Percentiles rank a stretch among this genome's conserved stretches.
Conservation (phyloP, 1,284 basidiomycete species). For the Rhodotorula sp. region DNA sequence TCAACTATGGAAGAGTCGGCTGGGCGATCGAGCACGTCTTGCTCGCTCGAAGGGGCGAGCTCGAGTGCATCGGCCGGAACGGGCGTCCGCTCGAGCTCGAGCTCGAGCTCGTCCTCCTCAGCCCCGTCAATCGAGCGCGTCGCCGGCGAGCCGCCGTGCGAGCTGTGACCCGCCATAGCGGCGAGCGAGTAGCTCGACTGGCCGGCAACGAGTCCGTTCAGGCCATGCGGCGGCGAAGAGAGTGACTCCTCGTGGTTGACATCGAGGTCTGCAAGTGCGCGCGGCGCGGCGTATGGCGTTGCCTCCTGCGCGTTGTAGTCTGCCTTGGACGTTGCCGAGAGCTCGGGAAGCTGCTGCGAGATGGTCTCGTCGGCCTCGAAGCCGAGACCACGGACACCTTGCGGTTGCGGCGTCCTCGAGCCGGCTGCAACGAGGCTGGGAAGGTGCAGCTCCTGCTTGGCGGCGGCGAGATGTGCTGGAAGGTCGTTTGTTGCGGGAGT, state of each 20-base stretch:
- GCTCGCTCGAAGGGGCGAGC: background rate
- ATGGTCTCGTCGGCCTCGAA: background rate
- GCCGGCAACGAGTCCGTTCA: slow-evolving; percentile 15
- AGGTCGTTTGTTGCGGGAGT: background rate
- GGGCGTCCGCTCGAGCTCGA: background rate
- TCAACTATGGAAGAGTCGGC: slow-evolving; percentile 3
- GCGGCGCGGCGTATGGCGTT: background rate
- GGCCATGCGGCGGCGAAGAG: background rate
- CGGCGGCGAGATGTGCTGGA: background rate
- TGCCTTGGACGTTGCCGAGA: background rate
- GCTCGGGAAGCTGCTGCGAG: background rate
- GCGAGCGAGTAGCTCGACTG: slow-evolving; percentile 30
- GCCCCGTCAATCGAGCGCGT: background rate
- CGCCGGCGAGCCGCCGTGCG: background rate
- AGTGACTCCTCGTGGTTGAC: background rate
- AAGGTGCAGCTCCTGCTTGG: slow-evolving; percentile 25
- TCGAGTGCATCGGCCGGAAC: background rate
- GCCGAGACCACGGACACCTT: background rate
- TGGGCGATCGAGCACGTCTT: background rate
- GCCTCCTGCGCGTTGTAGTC: background rate
- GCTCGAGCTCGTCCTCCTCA: background rate
- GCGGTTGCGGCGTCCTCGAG: background rate
- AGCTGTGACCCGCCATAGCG: slow-evolving; percentile 24
- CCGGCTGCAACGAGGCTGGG: slow-evolving; percentile 16
- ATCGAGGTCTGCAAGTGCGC: background rate